A percentile compares a stretch with the other conserved stretches of the same genome.
phyloP scores from a whole-genome alignment of 2,329 filamentous ascomycete genomes.

The Stemphylium lycopersici region DNA sequence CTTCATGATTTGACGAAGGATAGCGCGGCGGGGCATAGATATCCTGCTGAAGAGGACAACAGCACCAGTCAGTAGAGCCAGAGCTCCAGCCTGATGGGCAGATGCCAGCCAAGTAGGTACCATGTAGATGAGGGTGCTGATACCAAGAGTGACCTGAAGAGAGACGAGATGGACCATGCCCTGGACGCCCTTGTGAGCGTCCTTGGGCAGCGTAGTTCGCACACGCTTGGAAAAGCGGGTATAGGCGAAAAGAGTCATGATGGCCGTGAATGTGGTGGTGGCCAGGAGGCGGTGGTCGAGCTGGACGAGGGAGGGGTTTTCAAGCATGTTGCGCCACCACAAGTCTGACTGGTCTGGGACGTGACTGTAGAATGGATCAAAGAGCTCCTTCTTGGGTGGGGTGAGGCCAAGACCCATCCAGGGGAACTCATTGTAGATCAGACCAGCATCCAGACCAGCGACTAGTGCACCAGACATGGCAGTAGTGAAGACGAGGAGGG shows the following conservation, averaged over 20 bases:
- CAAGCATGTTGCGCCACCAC: constrained; percentile 96
- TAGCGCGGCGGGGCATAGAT: constrained; percentile 40
- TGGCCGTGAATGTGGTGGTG: constrained; percentile 81
- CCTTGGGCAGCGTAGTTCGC: constrained; percentile 61
- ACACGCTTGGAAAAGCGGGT: constrained; percentile 71
- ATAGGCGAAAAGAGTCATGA: constrained; percentile 82
- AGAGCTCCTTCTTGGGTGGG: constrained; percentile 82
- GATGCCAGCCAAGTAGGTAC: constrained; percentile 88
- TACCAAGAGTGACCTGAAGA: constrained; percentile 84
- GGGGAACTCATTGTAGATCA: constrained; percentile 99
- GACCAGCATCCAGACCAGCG: constrained; percentile 89
- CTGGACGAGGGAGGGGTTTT: constrained; percentile 95
- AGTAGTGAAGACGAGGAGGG: constrained; percentile 81
- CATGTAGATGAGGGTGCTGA: constrained; percentile 90
- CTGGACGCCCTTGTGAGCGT: constrained; percentile 73
- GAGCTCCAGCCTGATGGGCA: constrained; percentile 87
- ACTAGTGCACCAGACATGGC: constrained; percentile 94
- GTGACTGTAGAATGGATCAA: constrained; percentile 83
- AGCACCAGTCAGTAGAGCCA: constrained; percentile 83
- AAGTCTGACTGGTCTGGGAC: constrained; percentile 79
- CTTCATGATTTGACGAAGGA: constrained; percentile 40
- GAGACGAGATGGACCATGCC: constrained; percentile 84
- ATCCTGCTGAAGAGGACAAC: constrained; percentile 73
- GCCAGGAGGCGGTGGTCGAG: constrained; percentile 94
- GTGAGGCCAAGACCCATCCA: constrained; percentile 87